Base-by-base conservation (phyloP, 192 early-diverging fungal species). In the Globomyces pollinis-pini region DNA sequence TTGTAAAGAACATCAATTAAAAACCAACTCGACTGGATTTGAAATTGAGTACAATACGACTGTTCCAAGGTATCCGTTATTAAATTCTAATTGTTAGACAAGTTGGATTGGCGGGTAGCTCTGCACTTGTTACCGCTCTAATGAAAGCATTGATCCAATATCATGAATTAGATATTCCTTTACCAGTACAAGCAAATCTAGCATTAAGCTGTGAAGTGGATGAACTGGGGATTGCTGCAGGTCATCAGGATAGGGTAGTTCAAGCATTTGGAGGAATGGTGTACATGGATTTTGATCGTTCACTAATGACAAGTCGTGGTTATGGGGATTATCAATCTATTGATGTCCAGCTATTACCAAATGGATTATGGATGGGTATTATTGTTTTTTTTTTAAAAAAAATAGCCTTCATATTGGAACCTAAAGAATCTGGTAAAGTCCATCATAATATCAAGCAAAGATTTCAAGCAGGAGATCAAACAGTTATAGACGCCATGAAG, bases 171-270 rank as follows among this genome's bases (percentile, higher is more conserved):
- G 38, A 61, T 21, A 79, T 86, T 38, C 68, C 76, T 6, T 70
- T 70, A 1, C 67, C 59, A n/a, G 29, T 75, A 6, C 76, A 74
- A 57, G 76, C 83, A 11, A 78, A 69, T 34, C 43, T 86, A 16
- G 77, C 82, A 2, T 59, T 83, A 30, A 52, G 57, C 0, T 83
- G 70, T 38, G 84, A 86, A 55, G 43, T 59, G 9, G 72, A 77
- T 33, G 79, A 79, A 44, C 63, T 86, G 28, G 71, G 75, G 7
- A 81, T 86, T 51, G 31, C 71, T 0, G 76, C 80, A 9, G 84
- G 84, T 20, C 72, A 79, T 38, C 82, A 85, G 51, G 84, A 86
- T 54, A 62, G 84, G 38, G 84, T 86, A 9, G 74, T 84, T 41
- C 84, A 86, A 63, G 62, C 64, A 31, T 77, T 71, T 62, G 83